Conservation (phyloP, 192 early-diverging fungal genomes). For the Rhizoclosmatium globosum region DNA sequence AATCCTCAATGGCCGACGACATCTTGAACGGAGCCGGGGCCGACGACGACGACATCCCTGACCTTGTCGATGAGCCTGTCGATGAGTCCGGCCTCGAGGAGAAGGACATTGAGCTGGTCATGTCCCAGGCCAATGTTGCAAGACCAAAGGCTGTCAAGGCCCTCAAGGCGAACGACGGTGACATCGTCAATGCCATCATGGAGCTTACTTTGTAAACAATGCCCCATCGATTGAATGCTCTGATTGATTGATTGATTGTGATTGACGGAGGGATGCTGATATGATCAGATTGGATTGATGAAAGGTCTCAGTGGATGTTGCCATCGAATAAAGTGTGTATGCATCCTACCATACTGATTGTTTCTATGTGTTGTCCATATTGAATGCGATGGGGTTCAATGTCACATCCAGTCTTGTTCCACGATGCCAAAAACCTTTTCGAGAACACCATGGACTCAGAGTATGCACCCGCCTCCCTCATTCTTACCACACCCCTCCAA, state of each 20-base stretch:
- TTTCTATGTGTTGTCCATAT: no score
- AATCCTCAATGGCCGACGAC: slow-evolving; percentile 45
- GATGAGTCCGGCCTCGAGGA: slow-evolving; percentile 85
- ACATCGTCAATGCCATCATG: slow-evolving; percentile 99
- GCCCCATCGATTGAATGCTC: background rate
- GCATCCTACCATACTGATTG: no score
- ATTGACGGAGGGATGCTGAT: slow-evolving; percentile 54
- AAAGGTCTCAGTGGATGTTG: background rate
- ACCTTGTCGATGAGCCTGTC: slow-evolving; percentile 72
- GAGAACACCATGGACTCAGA: background rate
- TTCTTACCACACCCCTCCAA: background rate
- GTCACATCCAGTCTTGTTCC: no score
- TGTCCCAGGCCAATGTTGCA: slow-evolving; percentile 86
- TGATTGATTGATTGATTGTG: slow-evolving; percentile 23
- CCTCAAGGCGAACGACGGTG: slow-evolving; percentile 66
- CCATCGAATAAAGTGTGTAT: background rate
- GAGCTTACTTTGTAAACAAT: slow-evolving; percentile 53
- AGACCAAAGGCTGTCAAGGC: slow-evolving; percentile 92
- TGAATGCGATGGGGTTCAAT: no score
- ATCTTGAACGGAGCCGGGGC: slow-evolving; percentile 48
- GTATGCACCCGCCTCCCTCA: background rate
- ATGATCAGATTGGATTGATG: no score
- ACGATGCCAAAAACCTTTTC: background rate
- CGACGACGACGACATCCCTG: slow-evolving; percentile 59
- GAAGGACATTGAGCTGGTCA: slow-evolving; percentile 95